Percentiles rank a stretch among this genome's conserved stretches.
phyloP scores from a whole-genome alignment of 148 eudicot species.

The Polygonum maritimum region DNA sequence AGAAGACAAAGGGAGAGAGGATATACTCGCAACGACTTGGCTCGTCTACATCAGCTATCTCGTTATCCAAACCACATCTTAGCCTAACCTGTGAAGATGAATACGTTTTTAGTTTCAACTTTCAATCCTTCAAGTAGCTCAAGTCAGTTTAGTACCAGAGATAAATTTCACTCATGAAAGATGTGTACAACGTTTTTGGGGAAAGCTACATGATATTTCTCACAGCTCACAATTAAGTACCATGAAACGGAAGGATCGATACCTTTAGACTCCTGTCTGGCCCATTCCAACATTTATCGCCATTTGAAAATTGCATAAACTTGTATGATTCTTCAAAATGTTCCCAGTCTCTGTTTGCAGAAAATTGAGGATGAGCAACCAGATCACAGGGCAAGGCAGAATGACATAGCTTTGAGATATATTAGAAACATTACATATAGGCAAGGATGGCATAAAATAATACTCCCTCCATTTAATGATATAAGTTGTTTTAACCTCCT shows the following conservation, averaged over 20 bases:
- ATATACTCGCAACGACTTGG: slow-evolving; percentile 99
- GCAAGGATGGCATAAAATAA: not conserved
- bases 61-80: slow-evolving; percentile 88
- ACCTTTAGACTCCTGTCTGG: slow-evolving; percentile 96
- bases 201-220: not conserved
- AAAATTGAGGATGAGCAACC: not conserved
- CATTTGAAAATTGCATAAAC: slow-evolving; percentile 65
- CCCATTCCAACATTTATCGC: slow-evolving; percentile 98
- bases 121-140: not conserved
- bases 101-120: too few relatives aligned
- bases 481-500: not conserved
- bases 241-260: not conserved
- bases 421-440: not conserved
- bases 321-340: slow-evolving; percentile 83
- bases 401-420: not conserved
- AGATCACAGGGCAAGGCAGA: not conserved
- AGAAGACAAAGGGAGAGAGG: slow-evolving; percentile 5
- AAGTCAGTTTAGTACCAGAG: not conserved
- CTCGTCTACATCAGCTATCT: slow-evolving; percentile 78
- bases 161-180: too few relatives aligned
- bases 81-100: slow-evolving; percentile 55
- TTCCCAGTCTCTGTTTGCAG: slow-evolving; percentile 64
- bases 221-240: not conserved
- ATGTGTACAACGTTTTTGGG: not conserved
- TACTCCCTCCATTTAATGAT: not conserved